Evolutionary conservation across 257 asterid species (phyloP), one percentile per base, ranked within the genome.

Genomic region (Paulownia fortunei): DNA sequence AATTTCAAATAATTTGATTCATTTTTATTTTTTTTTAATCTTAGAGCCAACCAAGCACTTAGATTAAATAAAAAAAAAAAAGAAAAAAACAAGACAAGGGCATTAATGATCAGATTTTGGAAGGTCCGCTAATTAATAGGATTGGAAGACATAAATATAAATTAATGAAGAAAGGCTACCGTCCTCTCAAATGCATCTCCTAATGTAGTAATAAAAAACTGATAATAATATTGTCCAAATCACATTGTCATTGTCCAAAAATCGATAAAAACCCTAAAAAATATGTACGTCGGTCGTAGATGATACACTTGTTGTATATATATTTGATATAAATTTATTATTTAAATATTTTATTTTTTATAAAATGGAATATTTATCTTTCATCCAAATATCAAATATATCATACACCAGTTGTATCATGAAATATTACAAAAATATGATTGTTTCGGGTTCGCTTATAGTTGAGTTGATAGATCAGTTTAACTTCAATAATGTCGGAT

Each of bases 91-190:
- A 12, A 11, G 30, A 10, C 24, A 65, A 36, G 71, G 9, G n/a
- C n/a, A n/a, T n/a, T n/a, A n/a, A n/a, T 56, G 37, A 15, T 39
- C 11, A 52, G 44, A 72, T 66, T 46, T 77, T 39, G 82, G 80
- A 72, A 82, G 77, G 37, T 82, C 82, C 77, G 80, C 74, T 66
- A 24, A 60, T 72, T 32, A 77, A 72, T 65, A 54, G 36, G 51
- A 37, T 62, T 62, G 6, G 32, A 32, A 55, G 46, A 73, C 77
- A 67, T 11, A 68, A 39, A 1, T 73, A 44, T 41, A 69, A 73
- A 73, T 58, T 21, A 15, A 41, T 26, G 3, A 18, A 41, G 27
- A n/a, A 27, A 65, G 1, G 27, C 26, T 54, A 21, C 71, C 61
- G 64, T 69, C 19, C 19, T 68, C 34, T 2, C 59, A 59, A 13